Evolutionary conservation across 2,329 filamentous ascomycete species (phyloP), one percentile per base, ranked within the genome.

Genomic region (Chrysoporthe puriensis): DNA sequence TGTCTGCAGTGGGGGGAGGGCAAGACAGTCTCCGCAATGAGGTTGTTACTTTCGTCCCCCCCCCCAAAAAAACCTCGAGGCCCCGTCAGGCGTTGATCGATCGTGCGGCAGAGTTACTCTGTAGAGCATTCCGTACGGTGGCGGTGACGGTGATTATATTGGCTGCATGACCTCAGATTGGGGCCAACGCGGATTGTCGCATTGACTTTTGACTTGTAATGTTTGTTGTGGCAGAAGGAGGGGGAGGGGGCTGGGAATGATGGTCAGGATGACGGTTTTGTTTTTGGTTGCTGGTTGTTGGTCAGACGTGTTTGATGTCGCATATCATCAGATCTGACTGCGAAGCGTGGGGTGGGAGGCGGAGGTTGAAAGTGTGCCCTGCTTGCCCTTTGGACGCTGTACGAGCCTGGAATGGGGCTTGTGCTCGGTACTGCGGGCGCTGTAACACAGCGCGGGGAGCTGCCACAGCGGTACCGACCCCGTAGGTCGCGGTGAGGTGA

Each of bases 341-440:
- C 7, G 18, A 18, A 26, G 26, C 26, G 26, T 26, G 26, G 26
- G 26, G 26, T 26, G 16, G 34, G 34, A 57, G 14, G 54, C 18
- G 54, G 18, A 34, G 4, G 54, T 34, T 40, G 54, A 13, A 34
- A 21, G 18, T 57, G 32, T 57, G 54, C 54, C 54, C 26, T 26
- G 26, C 26, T 26, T 43, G 57, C 50, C 50, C 26, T 16, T 21
- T 43, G 40, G 57, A 26, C 26, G 26, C 26, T 26, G 50, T 6
- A n/a, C 9, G n/a, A n/a, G n/a, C 36, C 36, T 21, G 50, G n/a
- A 42, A 36, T 13, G n/a, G 34, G 43, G 60, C 34, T 50, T 52
- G 60, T 50, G 60, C 60, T 46, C 48, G 60, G 46, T 18, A 36
- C 52, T 62, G 60, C 60, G 60, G 60, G 60, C 60, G 44, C 36